phyloP scores from a whole-genome alignment of 2,329 filamentous ascomycete genomes.

The Aspergillus sp. region DNA sequence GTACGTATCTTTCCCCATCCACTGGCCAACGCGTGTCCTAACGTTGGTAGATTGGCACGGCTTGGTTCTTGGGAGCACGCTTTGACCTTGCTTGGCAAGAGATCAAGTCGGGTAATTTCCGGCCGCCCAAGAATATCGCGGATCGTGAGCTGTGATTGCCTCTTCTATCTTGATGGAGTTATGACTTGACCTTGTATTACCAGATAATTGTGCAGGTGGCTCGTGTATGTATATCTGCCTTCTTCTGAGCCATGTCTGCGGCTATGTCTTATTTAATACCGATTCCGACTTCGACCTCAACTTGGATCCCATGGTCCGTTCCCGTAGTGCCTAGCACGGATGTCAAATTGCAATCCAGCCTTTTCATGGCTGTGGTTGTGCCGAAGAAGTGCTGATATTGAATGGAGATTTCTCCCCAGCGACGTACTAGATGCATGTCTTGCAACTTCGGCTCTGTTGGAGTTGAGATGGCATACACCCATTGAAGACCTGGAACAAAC shows the following conservation, averaged over 20 bases:
- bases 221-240: conserved; percentile 24
- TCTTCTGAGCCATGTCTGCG: conserved; percentile 19
- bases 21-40: not conserved
- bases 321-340: conserved; percentile 68
- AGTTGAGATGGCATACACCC: conserved; percentile 40
- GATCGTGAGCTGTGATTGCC: conserved; percentile 39
- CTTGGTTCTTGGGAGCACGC: conserved; percentile 76
- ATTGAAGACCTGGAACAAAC: conserved; percentile 45
- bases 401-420: conserved; percentile 31
- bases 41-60: conserved; percentile 63
- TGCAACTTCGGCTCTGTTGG: conserved; percentile 14
- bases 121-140: conserved; percentile 28
- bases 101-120: conserved; percentile 50
- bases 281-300: conserved; percentile 15
- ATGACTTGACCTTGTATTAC: conserved; percentile 23
- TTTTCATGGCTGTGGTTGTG: conserved; percentile 84
- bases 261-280: conserved; percentile 32
- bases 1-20: conserved; percentile 51
- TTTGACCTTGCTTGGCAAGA: conserved; percentile 69
- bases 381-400: conserved; percentile 97
- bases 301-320: not conserved
- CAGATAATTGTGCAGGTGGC: conserved; percentile 23
- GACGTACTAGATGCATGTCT: conserved; percentile 46
- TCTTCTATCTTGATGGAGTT: conserved; percentile 22
- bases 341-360: conserved; percentile 99